A percentile compares a stretch with the other conserved stretches of the same genome.
Conservation (phyloP, 257 asterid species). For the Sherardia arvensis region DNA sequence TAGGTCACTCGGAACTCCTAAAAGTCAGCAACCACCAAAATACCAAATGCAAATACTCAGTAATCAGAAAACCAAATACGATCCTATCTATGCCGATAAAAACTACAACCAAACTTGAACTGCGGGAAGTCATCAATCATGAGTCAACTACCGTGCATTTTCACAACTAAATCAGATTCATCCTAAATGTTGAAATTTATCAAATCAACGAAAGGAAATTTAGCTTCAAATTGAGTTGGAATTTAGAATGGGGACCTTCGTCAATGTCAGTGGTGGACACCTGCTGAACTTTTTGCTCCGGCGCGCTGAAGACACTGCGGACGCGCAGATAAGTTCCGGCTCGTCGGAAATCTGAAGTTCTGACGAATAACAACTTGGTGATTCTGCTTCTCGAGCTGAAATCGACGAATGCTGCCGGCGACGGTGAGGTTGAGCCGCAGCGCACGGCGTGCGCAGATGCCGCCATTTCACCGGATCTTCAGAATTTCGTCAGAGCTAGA, state of each 20-base stretch:
- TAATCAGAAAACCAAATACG: not conserved
- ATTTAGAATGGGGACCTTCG: not conserved
- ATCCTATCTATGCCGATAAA: not conserved
- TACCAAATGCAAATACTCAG: not conserved
- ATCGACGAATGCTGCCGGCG: constrained; percentile 31
- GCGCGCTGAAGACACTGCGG: constrained; percentile 38
- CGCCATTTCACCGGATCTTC: constrained; percentile 34
- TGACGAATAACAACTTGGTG: constrained; percentile 27
- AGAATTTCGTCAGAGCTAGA: not conserved
- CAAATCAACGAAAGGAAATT: not conserved
- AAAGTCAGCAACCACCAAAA: constrained; percentile 22
- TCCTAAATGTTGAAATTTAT: not conserved
- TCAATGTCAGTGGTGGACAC: constrained; percentile 27
- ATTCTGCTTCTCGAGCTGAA: constrained; percentile 30
- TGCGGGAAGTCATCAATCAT: not conserved
- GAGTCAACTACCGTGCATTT: not conserved
- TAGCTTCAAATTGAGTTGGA: not conserved
- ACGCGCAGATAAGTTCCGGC: constrained; percentile 34
- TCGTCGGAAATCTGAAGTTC: constrained; percentile 16
- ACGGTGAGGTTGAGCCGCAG: constrained; percentile 11
- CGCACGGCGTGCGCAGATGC: constrained; percentile 22
- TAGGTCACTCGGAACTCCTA: constrained; percentile 27
- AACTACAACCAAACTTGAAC: not conserved
- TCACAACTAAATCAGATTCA: not conserved
- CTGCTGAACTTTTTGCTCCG: constrained; percentile 27